Evolutionary conservation across 805 yeast genomes (phyloP), one percentile per base, ranked within the genome.

Genomic region (Candida mattraensis): DNA sequence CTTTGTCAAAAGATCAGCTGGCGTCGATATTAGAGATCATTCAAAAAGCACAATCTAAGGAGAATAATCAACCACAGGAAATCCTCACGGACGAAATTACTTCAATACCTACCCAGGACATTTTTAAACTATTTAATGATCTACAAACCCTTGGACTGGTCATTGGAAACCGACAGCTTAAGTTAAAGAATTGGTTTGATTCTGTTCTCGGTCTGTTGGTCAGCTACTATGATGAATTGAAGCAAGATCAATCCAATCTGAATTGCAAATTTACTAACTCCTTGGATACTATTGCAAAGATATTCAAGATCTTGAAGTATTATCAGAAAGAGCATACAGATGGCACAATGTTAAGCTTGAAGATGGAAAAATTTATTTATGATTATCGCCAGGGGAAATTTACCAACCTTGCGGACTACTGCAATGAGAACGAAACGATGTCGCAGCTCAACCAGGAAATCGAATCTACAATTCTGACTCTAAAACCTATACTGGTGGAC

Each of bases 401-500:
- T 18, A 25, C 36, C 5, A 24, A 26, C n/a, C 27, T 56, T 17
- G 44, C 45, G 5, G 23, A 35, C 18, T 56, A 54, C 29, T 51
- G 56, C 20, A 35, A 39, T 29, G 50, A 48, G n/a, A 37, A 33
- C 10, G 35, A 44, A 5, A 43, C 59, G 2, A 52, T 59, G 61
- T 15, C 30, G 12, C 30, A 25, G 11, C 28, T 54, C 3, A 50
- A 42, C 28, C 28, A 32, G 12, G 55, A 54, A 16, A 40, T 56
- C 2, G 60, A 58, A 30, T 18, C 33, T 13, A 44, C 45, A 16
- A 44, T 58, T 5, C 33, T 43, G 2, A 40, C 47, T 14, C 18
- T 60, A 31, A 50, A 50, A 26, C 61, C 63, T 3, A 32, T 54
- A 5, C 33, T 58, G 5, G 38, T 48, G 7, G 53, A 50, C 9